Base-by-base conservation (phyloP, 768 basidiomycete genomes). In the Rhizopogon sp. region DNA sequence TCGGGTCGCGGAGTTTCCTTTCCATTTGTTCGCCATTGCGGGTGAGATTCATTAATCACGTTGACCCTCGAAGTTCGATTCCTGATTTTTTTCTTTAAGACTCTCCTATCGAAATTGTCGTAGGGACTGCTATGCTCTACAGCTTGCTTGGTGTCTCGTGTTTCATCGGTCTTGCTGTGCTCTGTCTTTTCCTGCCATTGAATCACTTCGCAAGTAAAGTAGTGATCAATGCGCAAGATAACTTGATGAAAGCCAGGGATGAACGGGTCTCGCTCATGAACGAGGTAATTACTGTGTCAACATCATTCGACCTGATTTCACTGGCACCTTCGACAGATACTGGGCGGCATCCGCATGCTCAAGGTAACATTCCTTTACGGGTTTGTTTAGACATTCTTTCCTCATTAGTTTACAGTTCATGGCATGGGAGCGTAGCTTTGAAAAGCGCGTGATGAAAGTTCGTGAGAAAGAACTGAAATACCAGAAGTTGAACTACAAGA, bases 251-350 rank as follows among this genome's bases (percentile, higher is more conserved):
- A 71, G 81, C 90, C 28, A 81, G 92, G 29, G 94, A 97, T 62
- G 91, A 95, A 70, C 82, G 94, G 42, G 90, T 94, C 22, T 78
- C 88, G 3, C 72, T 96, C 50, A 97, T 96, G 93, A 95, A 95
- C 62, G 93, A 95, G 71, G 75, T 78, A 41, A 29, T 69, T 61
- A 22, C 31, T 37, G 17, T 39, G 51, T 55, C 37, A 7, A 41
- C 14, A 39, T 33, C 25, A 6, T 1, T n/a, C 42, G 39, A 11
- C 43, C 25, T 53, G 41, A 35, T 31, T 33, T 33, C 29, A 43
- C 14, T 20, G 5, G 17, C 4, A 25, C 25, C 39, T 47, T 1
- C 28, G 22, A 33, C 41, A 76, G 86, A 83, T 94, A 57, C 74
- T 94, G 9, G 91, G 91, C 46, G 92, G 82, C 11, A 94, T 95